Conservation (phyloP, 2,329 filamentous ascomycete species). For the Beauveria sp. region DNA sequence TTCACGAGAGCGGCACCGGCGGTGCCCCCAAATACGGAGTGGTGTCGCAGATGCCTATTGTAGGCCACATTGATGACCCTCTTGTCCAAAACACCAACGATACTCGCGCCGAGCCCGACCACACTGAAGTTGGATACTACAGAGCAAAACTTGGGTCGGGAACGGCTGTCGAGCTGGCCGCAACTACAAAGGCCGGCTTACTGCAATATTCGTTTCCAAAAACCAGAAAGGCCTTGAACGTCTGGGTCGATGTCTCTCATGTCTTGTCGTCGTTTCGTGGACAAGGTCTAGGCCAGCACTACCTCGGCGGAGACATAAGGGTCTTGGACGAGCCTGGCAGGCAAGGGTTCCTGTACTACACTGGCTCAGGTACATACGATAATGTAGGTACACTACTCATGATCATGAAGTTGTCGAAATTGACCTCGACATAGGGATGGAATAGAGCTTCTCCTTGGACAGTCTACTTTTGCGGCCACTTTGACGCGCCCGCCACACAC, state of each 20-base stretch:
- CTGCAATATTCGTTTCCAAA: conserved; percentile 52
- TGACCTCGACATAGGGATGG: conserved; percentile 41
- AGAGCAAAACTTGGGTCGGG: conserved; percentile 46
- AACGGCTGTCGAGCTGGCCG: conserved; percentile 49
- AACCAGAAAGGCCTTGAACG: conserved; percentile 27
- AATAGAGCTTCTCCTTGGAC: conserved; percentile 56
- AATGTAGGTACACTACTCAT: conserved; percentile 33
- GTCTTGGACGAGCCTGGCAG: conserved; percentile 33
- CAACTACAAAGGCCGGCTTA: conserved; percentile 48
- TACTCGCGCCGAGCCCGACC: conserved; percentile 41
- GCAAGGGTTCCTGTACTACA: conserved; percentile 35
- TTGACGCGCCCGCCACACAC: conserved; percentile 38
- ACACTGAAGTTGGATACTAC: conserved; percentile 55
- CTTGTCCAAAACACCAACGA: conserved; percentile 48
- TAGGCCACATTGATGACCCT: conserved; percentile 44
- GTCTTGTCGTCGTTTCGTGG: conserved; percentile 55
- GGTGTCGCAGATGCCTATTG: conserved; percentile 49
- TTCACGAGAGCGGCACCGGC: conserved; percentile 60
- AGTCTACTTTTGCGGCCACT: conserved; percentile 56
- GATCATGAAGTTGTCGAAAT: not conserved
- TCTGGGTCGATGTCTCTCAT: conserved; percentile 60
- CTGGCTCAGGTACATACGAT: conserved; percentile 54
- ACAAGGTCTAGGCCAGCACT: conserved; percentile 53
- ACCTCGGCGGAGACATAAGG: conserved; percentile 50
- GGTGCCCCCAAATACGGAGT: conserved; percentile 65